These are phyloP conservation scores for Orbilia javanica DNA, from an alignment of 2,329 filamentous ascomycete species.

Conservation along the genomic window DNA sequence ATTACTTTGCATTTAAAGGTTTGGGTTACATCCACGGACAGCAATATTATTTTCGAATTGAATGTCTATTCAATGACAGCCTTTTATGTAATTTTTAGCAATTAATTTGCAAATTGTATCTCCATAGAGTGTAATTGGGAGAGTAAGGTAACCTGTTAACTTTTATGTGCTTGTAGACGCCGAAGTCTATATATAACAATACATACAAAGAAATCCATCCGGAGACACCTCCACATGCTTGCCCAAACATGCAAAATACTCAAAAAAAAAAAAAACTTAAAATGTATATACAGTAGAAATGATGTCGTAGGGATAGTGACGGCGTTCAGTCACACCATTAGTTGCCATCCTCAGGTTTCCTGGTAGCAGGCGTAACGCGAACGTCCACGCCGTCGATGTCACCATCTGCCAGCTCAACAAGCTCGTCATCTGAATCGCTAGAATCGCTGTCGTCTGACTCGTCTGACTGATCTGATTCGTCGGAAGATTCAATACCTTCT, in stretches of 20 bases:
- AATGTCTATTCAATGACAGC: too few relatives aligned
- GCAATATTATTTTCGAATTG: too few relatives aligned
- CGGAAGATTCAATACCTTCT: neutral
- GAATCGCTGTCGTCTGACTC: slow-evolving; percentile 7
- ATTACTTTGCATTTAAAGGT: too few relatives aligned
- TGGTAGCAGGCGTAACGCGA: neutral
- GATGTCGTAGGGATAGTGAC: neutral
- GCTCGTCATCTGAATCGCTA: slow-evolving; percentile 20
- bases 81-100: too few relatives aligned
- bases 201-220: slow-evolving; percentile 5
- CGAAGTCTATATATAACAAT: slow-evolving; percentile 2
- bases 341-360: slow-evolving; percentile 20
- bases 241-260: slow-evolving; percentile 6
- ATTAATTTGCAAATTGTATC: neutral
- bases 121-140: neutral
- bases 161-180: slow-evolving; percentile 1
- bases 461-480: neutral
- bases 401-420: slow-evolving; percentile 30
- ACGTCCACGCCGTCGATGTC: slow-evolving; percentile 30
- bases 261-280: neutral
- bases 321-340: neutral
- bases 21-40: too few relatives aligned
- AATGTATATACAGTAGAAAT: slow-evolving; percentile 42
- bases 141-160: neutral
- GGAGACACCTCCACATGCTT: slow-evolving; percentile 11